A percentile compares a stretch with the other conserved stretches of the same genome.
Evolutionary conservation across 345 rosid species (phyloP).

Genomic region (Acer yangbiense): DNA sequence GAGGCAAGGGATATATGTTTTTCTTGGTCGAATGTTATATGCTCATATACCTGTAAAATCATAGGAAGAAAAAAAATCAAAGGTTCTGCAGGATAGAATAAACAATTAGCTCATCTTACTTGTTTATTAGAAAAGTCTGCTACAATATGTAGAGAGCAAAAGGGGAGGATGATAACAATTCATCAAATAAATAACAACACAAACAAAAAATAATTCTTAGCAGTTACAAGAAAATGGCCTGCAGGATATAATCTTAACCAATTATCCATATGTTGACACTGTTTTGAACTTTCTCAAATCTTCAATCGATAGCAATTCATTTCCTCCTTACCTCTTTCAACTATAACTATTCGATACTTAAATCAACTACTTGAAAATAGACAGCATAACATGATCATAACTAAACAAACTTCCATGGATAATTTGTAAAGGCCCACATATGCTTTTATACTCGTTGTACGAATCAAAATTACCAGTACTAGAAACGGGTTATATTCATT

Average conservation of each 20-base stretch:
- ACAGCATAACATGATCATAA: background rate
- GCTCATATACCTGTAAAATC: slow-evolving; percentile 49
- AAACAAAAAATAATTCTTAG: background rate
- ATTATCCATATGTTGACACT: too few relatives aligned
- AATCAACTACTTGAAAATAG: background rate
- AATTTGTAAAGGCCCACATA: background rate
- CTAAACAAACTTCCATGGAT: background rate
- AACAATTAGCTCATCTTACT: background rate
- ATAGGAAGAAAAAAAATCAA: background rate
- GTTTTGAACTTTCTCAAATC: background rate
- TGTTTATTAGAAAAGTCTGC: background rate
- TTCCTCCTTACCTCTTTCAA: background rate
- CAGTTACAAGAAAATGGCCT: background rate
- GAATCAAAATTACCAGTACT: background rate
- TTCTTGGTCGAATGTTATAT: slow-evolving; percentile 44
- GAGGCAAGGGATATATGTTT: slow-evolving; percentile 51
- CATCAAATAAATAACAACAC: background rate
- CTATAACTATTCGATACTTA: background rate
- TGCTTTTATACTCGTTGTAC: background rate
- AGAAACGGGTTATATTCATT: background rate
- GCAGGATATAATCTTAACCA: background rate
- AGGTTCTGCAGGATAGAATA: background rate
- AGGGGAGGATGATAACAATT: background rate
- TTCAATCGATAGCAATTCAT: background rate
- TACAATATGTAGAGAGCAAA: background rate